Base-by-base conservation (phyloP, 768 basidiomycete species). In the Macrolepiota dolichaula region DNA sequence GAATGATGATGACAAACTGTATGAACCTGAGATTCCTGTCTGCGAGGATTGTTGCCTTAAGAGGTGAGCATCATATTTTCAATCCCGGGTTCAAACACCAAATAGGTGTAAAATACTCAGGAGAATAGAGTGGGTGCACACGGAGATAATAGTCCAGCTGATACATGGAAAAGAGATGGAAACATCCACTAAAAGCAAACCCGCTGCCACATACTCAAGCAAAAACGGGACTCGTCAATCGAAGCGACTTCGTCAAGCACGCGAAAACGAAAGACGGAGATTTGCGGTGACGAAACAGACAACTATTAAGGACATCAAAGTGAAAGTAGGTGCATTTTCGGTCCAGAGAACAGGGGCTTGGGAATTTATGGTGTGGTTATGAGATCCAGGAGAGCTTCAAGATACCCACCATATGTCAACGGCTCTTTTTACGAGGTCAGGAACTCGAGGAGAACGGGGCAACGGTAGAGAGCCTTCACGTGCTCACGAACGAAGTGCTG, bases 331-430 rank as follows among this genome's bases (percentile, higher is more conserved):
- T 72, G 29, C 53, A 27, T 24, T 32, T 15, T 37, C 36, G 35
- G 44, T 27, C 7, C 19, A 37, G 40, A 38, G 35, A 57, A 27
- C 15, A 27, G 24, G 42, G 32, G 38, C 32, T 32, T 38, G 42
- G 29, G 22, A 61, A 51, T 19, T 47, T n/a, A 55, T 22, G 57
- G 19, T 50, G 24, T 44, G 15, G 27, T 29, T 22, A 55, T 27
- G 65, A 92, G 91, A 68, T 92, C 46, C 84, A 88, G 50, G 80
- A 83, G 29, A 77, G 81, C 47, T 74, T 87, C 55, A 77, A 77
- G 40, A 86, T 93, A 59, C 88, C 92, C 37, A 87, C 88, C 10
- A 90, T 93, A 58, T 88, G 82, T 62, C 92, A 94, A 69, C 81
- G 86, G 52, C 72, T 94, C 25, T 89, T 84, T 67, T 80, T 85